Percentiles rank a stretch among this genome's conserved stretches.
Conservation (phyloP, 192 early-diverging fungal genomes). For the Gamsiella multidivaricata region DNA sequence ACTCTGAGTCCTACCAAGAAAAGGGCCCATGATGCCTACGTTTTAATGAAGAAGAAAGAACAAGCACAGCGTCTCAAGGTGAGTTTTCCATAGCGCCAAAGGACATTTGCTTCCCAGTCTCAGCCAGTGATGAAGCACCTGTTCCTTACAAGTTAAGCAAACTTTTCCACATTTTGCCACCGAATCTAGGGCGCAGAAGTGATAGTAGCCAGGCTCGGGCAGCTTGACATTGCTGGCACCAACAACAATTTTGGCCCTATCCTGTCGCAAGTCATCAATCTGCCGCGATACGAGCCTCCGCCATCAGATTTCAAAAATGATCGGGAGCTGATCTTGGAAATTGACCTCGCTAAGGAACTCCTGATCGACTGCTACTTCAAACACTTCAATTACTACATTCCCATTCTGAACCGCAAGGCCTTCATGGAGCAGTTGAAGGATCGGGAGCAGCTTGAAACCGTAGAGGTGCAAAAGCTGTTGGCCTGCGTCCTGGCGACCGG, state of each 20-base stretch:
- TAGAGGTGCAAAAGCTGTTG: constrained; percentile 37
- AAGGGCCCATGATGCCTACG: constrained; percentile 31
- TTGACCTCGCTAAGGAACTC: constrained; percentile 13
- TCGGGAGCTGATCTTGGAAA: constrained; percentile 9
- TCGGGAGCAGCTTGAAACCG: neutral
- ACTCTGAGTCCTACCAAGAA: constrained; percentile 31
- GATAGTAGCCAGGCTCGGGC: constrained; percentile 35
- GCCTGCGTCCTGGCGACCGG: constrained; percentile 47
- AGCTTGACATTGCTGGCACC: constrained; percentile 43
- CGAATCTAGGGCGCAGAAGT: constrained; percentile 26
- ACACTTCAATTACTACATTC: constrained; percentile 50
- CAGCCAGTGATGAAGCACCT: no score
- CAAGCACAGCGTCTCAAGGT: constrained; percentile 33
- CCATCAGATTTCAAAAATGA: constrained; percentile 40
- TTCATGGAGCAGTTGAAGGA: constrained; percentile 32
- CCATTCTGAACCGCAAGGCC: constrained; percentile 31
- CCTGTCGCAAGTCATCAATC: constrained; percentile 49
- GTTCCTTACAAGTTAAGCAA: no score
- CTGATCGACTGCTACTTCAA: constrained; percentile 54
- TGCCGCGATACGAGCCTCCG: constrained; percentile 39
- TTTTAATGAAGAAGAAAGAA: constrained; percentile 27
- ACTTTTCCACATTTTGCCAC: neutral
- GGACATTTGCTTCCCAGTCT: neutral
- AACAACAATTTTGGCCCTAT: constrained; percentile 49
- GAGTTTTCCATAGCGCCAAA: neutral